Evolutionary conservation across 2,329 filamentous ascomycete genomes (phyloP).

Genomic region (Fusarium pseudonygamai): DNA sequence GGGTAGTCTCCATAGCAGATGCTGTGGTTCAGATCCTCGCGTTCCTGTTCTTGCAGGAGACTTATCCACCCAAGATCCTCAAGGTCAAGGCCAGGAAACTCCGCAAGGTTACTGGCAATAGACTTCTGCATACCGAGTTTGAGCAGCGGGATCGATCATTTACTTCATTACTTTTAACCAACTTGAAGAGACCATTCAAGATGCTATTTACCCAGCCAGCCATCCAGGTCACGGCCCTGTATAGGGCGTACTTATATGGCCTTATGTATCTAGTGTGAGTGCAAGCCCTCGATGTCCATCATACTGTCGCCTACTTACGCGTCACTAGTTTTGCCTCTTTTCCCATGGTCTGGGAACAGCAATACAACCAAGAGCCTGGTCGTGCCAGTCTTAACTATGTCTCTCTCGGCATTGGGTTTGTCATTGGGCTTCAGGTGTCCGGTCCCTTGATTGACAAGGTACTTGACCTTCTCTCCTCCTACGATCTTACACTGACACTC

Average conservation of each 20-base stretch:
- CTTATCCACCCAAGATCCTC: constrained; percentile 49
- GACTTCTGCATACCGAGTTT: constrained; percentile 41
- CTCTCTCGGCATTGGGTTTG: constrained; percentile 60
- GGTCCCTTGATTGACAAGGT: constrained; percentile 51
- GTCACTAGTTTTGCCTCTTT: constrained; percentile 58
- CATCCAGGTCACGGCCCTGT: constrained; percentile 59
- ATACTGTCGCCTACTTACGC: background rate
- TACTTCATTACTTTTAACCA: constrained; percentile 36
- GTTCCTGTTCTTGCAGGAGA: constrained; percentile 52
- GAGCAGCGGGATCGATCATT: constrained; percentile 43
- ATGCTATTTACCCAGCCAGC: constrained; percentile 62
- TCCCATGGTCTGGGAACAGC: constrained; percentile 56
- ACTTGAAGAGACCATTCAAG: constrained; percentile 57
- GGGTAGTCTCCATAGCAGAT: constrained; percentile 52
- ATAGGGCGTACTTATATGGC: constrained; percentile 61
- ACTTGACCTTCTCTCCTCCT: background rate
- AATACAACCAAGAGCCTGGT: constrained; percentile 59
- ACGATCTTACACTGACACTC: background rate
- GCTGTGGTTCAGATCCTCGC: constrained; percentile 47
- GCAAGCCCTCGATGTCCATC: fast-evolving
- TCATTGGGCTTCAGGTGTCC: constrained; percentile 65
- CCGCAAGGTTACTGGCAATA: constrained; percentile 44
- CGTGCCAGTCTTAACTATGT: constrained; percentile 62
- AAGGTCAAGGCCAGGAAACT: constrained; percentile 42
- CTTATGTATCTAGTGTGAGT: constrained; percentile 61